These are phyloP conservation scores for Aegilops tauschii DNA, from an alignment of 176 grass and related monocot genomes.

Conservation along the genomic window DNA sequence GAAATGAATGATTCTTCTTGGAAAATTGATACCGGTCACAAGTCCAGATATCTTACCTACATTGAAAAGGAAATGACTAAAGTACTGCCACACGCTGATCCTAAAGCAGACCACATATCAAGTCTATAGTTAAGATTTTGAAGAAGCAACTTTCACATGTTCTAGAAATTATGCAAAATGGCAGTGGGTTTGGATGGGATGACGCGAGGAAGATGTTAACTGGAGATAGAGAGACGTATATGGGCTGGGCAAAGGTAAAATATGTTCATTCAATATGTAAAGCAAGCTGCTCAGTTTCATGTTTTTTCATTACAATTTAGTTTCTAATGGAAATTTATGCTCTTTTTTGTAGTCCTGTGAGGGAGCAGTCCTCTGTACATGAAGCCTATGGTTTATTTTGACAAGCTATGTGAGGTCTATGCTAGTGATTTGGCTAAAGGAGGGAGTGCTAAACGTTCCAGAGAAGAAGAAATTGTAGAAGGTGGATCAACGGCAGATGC, in stretches of 20 bases:
- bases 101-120: not conserved
- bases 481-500: not conserved
- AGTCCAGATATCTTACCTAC: not conserved
- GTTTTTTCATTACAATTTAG: not conserved
- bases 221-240: not conserved
- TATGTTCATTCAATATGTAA: not conserved
- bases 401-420: not conserved
- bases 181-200: not conserved
- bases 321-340: not conserved
- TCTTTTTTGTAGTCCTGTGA: not conserved
- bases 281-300: not conserved
- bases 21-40: not conserved
- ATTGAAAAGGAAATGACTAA: not conserved
- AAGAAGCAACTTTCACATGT: not conserved
- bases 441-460: not conserved
- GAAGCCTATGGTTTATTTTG: not conserved
- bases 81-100: not conserved
- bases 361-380: not conserved
- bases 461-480: not conserved
- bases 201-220: not conserved
- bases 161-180: not conserved
- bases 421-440: slow-evolving; percentile 1
- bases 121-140: not conserved
- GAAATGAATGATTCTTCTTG: not conserved
- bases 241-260: not conserved